Percentiles rank a stretch among this genome's conserved stretches.
phyloP scores from a whole-genome alignment of 2,329 filamentous ascomycete species.

The Clonostachys rhizophaga region DNA sequence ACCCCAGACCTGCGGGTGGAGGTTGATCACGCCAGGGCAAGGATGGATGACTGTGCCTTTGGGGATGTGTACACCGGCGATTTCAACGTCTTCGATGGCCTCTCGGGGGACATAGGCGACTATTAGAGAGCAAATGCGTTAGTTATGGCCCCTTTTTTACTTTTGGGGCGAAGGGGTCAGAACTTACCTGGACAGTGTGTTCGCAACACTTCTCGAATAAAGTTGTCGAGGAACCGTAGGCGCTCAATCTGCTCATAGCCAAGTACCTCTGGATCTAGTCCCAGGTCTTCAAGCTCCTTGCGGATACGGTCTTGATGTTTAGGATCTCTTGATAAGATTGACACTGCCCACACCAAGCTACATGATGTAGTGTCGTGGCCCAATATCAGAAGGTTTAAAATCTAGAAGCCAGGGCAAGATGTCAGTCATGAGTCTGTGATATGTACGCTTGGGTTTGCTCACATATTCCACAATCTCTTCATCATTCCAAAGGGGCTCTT shows the following conservation, averaged over 20 bases:
- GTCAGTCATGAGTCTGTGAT: not conserved
- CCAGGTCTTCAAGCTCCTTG: constrained; percentile 21
- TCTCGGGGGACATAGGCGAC: constrained; percentile 26
- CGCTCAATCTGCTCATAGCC: constrained; percentile 17
- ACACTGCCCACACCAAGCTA: constrained; percentile 33
- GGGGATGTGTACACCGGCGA: constrained; percentile 27
- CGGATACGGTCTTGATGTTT: constrained; percentile 30
- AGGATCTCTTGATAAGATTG: constrained; percentile 27
- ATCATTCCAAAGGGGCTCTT: constrained; percentile 12
- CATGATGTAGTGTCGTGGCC: constrained; percentile 39
- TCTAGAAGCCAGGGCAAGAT: constrained; percentile 19
- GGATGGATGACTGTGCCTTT: constrained; percentile 30
- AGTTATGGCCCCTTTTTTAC: constrained; percentile 1
- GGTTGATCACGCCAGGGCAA: constrained; percentile 26
- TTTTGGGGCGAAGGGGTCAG: not conserved
- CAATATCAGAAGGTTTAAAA: constrained; percentile 36
- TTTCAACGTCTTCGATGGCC: constrained; percentile 20
- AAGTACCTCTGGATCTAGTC: constrained; percentile 2
- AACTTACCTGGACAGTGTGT: constrained; percentile 28
- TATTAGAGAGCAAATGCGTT: not conserved
- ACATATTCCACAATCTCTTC: constrained; percentile 20
- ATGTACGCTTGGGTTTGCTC: constrained; percentile 1
- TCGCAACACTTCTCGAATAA: constrained; percentile 36
- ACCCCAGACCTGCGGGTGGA: constrained; percentile 29
- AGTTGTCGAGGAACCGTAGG: constrained; percentile 30